phyloP scores from a whole-genome alignment of 306 rosid genomes.

The Hippophae gyantsensis region DNA sequence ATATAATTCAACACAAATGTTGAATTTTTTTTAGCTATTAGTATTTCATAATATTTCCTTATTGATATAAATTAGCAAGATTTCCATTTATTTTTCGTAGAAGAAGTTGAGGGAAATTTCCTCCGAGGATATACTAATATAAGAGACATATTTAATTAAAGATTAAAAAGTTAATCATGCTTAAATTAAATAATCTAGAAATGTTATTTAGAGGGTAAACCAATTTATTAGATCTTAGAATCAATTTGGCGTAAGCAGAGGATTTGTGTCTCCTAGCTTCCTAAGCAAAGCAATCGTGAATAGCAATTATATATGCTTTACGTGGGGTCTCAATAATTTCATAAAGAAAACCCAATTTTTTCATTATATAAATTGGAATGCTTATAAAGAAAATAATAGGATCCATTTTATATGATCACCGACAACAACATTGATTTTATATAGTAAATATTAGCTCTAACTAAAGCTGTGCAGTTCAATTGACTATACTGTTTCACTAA shows the following conservation, averaged over 20 bases:
- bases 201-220: not conserved
- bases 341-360: constrained; percentile 1
- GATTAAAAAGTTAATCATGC: too few species aligned
- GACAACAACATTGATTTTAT: not conserved
- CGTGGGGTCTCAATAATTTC: constrained; percentile 5
- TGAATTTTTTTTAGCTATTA: too few species aligned
- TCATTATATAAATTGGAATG: constrained; percentile 1
- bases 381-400: not conserved
- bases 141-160: too few species aligned
- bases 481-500: too few species aligned
- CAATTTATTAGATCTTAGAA: not conserved
- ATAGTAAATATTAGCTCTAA: not conserved
- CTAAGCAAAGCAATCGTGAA: constrained; percentile 46
- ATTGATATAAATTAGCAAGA: too few species aligned
- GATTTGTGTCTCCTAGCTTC: constrained; percentile 18
- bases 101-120: too few species aligned
- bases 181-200: constrained; percentile 28
- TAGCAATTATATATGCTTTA: not conserved
- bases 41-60: too few species aligned
- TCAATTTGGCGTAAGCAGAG: constrained; percentile 13
- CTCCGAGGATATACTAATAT: too few species aligned
- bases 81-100: too few species aligned
- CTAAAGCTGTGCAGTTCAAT: too few species aligned
- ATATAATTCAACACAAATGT: too few species aligned
- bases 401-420: not conserved